phyloP scores from a whole-genome alignment of 257 asterid species.

The Solanum boliviense region DNA sequence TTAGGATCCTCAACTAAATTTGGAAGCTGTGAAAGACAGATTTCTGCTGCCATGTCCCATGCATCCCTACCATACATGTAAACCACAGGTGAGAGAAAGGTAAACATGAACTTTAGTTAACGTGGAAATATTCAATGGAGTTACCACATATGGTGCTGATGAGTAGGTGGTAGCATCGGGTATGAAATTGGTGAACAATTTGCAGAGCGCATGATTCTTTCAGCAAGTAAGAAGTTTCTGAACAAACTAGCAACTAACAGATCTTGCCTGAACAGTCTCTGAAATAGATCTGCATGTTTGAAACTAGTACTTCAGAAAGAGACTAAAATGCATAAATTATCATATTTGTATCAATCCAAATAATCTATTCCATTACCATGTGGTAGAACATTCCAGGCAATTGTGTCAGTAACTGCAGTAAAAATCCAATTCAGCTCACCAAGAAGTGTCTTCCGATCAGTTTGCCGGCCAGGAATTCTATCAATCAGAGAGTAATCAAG shows the following conservation, averaged over 20 bases:
- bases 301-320: slow-evolving; percentile 12
- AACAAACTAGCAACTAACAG: slow-evolving; percentile 95
- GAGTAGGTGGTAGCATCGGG: slow-evolving; percentile 92
- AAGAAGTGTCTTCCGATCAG: slow-evolving; percentile 95
- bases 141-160: slow-evolving; percentile 99
- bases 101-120: neutral
- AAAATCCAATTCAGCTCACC: slow-evolving; percentile 99
- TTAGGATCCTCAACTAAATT: slow-evolving; percentile 77
- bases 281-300: slow-evolving; percentile 68
- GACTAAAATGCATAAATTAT: neutral
- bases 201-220: slow-evolving; percentile 98
- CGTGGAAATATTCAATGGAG: neutral
- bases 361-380: slow-evolving; percentile 53
- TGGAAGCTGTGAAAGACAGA: slow-evolving; percentile 97
- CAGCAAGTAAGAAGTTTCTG: slow-evolving; percentile 92
- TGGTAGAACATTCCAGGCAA: slow-evolving; percentile 99
- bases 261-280: slow-evolving; percentile 97
- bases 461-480: slow-evolving; percentile 98
- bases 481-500: slow-evolving; percentile 81
- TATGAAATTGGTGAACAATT: slow-evolving; percentile 92
- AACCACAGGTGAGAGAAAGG: slow-evolving; percentile 5
- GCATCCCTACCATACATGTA: slow-evolving; percentile 69
- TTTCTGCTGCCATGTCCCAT: slow-evolving; percentile 99
- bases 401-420: slow-evolving; percentile 98
- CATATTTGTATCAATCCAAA: neutral